Base-by-base conservation (phyloP, 345 rosid genomes). In the Rhodamnia argentea region DNA sequence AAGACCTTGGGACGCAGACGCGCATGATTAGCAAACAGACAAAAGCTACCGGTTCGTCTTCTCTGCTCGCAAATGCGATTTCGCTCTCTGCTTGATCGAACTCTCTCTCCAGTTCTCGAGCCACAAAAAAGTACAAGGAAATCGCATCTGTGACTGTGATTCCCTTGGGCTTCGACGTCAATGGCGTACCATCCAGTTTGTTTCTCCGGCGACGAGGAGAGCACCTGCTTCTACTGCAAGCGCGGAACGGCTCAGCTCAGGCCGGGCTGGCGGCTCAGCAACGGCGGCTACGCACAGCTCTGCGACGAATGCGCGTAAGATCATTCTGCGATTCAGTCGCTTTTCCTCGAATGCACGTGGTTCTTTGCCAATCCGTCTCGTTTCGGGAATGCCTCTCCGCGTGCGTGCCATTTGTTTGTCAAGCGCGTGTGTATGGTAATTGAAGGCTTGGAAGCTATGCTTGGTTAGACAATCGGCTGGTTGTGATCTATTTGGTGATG, bases 261-360 rank as follows among this genome's bases (percentile, higher is more conserved):
- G 86, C 83, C 87, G 29, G 92, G 92, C 20, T 92, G 92, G 92
- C 87, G 87, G 59, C 85, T 90, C 27, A 88, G 90, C 70, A 81
- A 40, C 60, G 90, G 92, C 22, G 87, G 88, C 40, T 84, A 76
- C 29, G 93, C 92, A 23, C 87, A 90, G 84, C 92, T 92, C 55
- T 92, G 92, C 84, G 88, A 87, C 58, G 89, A 87, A 85, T 92
- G 93, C 91, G 89, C 87, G 93, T 92, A 88, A 86, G 93, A 40
- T 32, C 12, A 16, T 83, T 14, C 29, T 20, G 26, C 40, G 81
- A 70, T 70, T 70, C 81, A 4, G 12, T 70, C 13, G 47, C 78
- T 24, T 9, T 37, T 70, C 47, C 81, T 37, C 47, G 47, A 70
- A 70, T 70, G 81, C 47, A 22, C 47, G 47, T 0, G 81, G 37